A percentile compares a stretch with the other conserved stretches of the same genome.
Evolutionary conservation across 345 rosid genomes (phyloP).

Genomic region (Acer campestre): DNA sequence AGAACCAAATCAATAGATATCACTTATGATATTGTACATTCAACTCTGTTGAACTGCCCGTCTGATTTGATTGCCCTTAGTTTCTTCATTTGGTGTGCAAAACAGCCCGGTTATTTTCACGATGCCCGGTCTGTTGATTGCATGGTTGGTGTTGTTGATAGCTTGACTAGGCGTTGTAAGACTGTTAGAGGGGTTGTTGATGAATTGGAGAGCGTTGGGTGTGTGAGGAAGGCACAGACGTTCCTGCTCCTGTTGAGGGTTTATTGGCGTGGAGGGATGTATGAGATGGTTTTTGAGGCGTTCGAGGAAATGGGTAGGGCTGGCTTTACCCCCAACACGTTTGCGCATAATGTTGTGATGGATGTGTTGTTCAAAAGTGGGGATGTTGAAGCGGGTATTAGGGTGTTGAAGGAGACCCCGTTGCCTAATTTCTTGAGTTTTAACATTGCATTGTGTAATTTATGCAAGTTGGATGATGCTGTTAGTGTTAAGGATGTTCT

Average conservation of each 20-base stretch:
- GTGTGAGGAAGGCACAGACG: conserved; percentile 44
- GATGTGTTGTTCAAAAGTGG: conserved; percentile 58
- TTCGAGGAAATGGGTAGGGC: conserved; percentile 45
- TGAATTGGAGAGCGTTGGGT: conserved; percentile 47
- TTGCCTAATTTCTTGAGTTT: conserved; percentile 61
- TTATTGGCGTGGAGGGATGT: conserved; percentile 66
- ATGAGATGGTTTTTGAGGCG: conserved; percentile 54
- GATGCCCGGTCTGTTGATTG: conserved; percentile 44
- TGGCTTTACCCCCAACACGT: conserved; percentile 60
- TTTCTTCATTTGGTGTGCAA: conserved; percentile 65
- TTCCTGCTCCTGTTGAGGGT: conserved; percentile 65
- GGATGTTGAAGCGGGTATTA: conserved; percentile 37
- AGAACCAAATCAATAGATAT: conserved; percentile 26
- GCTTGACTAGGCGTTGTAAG: conserved; percentile 33
- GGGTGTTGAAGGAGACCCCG: conserved; percentile 41
- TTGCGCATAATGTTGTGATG: conserved; percentile 61
- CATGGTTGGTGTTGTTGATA: conserved; percentile 52
- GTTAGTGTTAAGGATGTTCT: conserved; percentile 38
- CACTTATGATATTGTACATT: conserved; percentile 48
- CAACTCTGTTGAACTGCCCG: conserved; percentile 46
- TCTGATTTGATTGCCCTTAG: conserved; percentile 62
- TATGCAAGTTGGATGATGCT: conserved; percentile 50
- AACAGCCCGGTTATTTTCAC: conserved; percentile 56
- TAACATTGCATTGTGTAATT: conserved; percentile 57
- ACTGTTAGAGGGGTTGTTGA: conserved; percentile 40